These are phyloP conservation scores for Phytophthora niederhauseri DNA, from an alignment of 352 stramenopile genomes.

Conservation along the genomic window DNA sequence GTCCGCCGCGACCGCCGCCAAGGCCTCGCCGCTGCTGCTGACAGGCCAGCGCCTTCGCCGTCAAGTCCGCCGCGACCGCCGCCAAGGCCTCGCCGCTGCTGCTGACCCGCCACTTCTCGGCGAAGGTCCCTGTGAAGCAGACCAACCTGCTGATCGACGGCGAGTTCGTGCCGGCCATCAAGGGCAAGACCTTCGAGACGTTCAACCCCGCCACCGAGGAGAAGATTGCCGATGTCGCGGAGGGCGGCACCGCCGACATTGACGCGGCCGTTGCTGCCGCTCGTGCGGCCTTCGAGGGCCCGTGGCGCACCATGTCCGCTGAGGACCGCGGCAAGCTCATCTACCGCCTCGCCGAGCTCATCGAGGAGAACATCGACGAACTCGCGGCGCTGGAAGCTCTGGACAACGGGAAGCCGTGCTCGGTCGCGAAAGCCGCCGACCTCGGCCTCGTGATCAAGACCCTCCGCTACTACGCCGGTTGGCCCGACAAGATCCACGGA, in stretches of 20 bases:
- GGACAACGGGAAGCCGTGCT: conserved; percentile 94
- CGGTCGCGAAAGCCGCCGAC: conserved; percentile 87
- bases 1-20: conserved; percentile 8
- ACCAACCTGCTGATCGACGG: conserved; percentile 88
- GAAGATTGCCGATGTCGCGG: conserved; percentile 71
- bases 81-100: conserved; percentile 17
- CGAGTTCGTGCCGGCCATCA: conserved; percentile 75
- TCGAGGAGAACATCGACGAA: conserved; percentile 56
- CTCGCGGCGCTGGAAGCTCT: conserved; percentile 87
- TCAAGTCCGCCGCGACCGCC: conserved; percentile 7
- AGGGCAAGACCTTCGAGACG: conserved; percentile 72
- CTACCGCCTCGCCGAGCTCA: conserved; percentile 46
- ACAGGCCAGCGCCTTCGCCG: conserved; percentile 18
- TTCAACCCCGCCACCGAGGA: conserved; percentile 82
- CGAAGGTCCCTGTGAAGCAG: conserved; percentile 50
- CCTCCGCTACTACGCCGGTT: conserved; percentile 93
- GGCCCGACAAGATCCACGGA: conserved; percentile 83
- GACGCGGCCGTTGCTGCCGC: conserved; percentile 65
- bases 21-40: conserved; percentile 20
- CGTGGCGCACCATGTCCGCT: conserved; percentile 56
- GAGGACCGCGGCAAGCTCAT: conserved; percentile 40
- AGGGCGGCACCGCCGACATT: conserved; percentile 65
- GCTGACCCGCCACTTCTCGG: conserved; percentile 44
- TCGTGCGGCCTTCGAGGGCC: conserved; percentile 63
- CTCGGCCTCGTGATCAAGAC: conserved; percentile 79